phyloP scores from a whole-genome alignment of 2,329 filamentous ascomycete genomes.

The Trichophyton rubrum region DNA sequence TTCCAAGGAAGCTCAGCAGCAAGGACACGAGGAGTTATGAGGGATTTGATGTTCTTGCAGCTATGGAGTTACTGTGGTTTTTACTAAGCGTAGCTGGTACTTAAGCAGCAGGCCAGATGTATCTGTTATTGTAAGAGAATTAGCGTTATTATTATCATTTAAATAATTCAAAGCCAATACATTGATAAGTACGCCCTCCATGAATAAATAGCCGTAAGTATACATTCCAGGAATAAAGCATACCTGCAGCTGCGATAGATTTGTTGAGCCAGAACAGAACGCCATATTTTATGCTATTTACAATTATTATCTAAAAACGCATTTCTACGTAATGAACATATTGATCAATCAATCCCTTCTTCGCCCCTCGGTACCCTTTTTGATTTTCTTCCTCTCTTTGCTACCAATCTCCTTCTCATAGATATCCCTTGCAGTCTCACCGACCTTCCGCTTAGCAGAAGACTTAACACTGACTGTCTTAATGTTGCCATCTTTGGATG shows the following conservation, averaged over 20 bases:
- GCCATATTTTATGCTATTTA: not conserved
- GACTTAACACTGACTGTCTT: conserved; percentile 64
- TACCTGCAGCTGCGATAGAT: not conserved
- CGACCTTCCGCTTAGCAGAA: conserved; percentile 60
- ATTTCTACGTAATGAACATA: not conserved
- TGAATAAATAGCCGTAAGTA: not conserved
- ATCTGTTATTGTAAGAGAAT: not conserved
- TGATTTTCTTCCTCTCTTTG: conserved; percentile 34
- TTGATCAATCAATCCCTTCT: conserved; percentile 17
- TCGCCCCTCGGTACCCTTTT: conserved; percentile 32
- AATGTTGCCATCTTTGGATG: conserved; percentile 38
- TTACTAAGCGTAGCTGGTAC: not conserved
- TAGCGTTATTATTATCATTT: not conserved
- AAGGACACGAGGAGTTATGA: conserved; percentile 33
- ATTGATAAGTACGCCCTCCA: not conserved
- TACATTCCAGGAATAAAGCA: too few species aligned
- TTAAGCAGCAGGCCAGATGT: not conserved
- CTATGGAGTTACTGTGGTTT: not conserved
- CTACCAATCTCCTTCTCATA: conserved; percentile 32
- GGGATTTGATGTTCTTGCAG: not conserved
- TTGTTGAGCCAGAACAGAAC: not conserved
- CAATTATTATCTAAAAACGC: not conserved
- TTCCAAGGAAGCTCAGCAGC: conserved; percentile 13
- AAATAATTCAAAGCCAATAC: not conserved
- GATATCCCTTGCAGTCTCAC: conserved; percentile 40